These are phyloP conservation scores for Paecilomyces sp. DNA, from an alignment of 2,329 filamentous ascomycete species.

Conservation along the genomic window DNA sequence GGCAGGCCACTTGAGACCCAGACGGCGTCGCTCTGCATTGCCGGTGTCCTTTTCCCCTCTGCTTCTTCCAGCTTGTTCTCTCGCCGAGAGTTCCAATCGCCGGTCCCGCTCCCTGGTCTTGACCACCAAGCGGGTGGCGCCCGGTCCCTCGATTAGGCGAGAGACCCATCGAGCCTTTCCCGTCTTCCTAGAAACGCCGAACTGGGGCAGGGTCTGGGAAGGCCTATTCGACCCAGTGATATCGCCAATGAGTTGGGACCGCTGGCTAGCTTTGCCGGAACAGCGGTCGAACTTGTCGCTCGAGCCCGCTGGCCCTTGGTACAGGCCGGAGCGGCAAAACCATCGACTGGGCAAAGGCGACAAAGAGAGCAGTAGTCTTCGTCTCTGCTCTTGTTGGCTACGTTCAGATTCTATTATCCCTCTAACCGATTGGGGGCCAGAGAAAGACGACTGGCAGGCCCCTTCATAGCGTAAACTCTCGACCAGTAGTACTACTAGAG, in stretches of 20 bases:
- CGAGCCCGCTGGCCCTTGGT: not conserved
- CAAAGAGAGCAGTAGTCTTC: not conserved
- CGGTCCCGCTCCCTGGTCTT: not conserved
- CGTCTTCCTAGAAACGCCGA: slow-evolving; percentile 10
- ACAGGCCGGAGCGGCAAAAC: not conserved
- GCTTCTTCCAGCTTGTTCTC: not conserved
- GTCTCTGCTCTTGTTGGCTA: not conserved
- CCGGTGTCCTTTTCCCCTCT: not conserved
- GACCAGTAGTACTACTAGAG: not conserved
- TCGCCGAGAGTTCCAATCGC: not conserved
- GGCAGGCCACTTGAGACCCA: not conserved
- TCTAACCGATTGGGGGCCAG: not conserved
- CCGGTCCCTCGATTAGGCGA: slow-evolving; percentile 12
- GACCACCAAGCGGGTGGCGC: not conserved
- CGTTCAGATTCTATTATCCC: not conserved
- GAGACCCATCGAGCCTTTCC: slow-evolving; percentile 24
- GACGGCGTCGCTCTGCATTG: not conserved
- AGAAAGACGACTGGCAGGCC: not conserved
- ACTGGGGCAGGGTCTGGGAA: slow-evolving; percentile 17
- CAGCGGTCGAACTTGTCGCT: not conserved
- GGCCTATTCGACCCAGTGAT: not conserved
- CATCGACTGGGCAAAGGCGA: not conserved
- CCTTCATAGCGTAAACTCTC: not conserved
- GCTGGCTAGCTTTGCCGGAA: not conserved
- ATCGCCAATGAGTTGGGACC: not conserved